Conservation (phyloP, 768 basidiomycete genomes). For the Cystofilobasidium ferigula region DNA sequence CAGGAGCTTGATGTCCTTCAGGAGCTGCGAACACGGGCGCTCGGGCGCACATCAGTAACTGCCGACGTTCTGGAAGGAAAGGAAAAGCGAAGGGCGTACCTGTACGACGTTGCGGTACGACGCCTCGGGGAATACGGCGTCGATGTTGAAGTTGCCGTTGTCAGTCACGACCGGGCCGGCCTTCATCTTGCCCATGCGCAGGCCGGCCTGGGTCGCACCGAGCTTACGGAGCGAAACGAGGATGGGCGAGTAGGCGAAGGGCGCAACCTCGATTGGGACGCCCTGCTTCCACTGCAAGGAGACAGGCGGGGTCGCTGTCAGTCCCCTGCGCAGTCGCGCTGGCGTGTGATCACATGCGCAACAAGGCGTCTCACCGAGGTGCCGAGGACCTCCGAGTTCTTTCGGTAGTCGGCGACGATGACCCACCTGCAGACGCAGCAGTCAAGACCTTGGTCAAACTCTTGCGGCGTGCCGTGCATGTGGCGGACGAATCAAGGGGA, state of each 20-base stretch:
- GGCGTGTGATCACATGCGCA: background rate
- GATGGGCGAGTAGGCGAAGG: conserved; percentile 72
- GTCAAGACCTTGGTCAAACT: background rate
- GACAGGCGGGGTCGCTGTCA: background rate
- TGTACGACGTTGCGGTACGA: conserved; percentile 55
- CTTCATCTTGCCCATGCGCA: conserved; percentile 78
- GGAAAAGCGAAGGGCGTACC: conserved; percentile 41
- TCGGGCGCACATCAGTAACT: too few species aligned
- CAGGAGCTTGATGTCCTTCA: conserved; percentile 75
- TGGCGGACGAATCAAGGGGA: conserved; percentile 23
- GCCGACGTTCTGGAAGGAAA: too few species aligned
- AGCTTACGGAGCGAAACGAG: conserved; percentile 33
- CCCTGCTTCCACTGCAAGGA: conserved; percentile 61
- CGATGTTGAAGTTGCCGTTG: conserved; percentile 95
- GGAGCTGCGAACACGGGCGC: conserved; percentile 58
- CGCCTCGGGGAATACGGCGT: conserved; percentile 73
- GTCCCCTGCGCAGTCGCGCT: too few species aligned
- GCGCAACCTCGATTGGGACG: conserved; percentile 91
- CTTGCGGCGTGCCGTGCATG: conserved; percentile 4
- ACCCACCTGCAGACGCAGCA: conserved; percentile 50
- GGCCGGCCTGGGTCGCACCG: conserved; percentile 45
- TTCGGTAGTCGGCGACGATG: conserved; percentile 88
- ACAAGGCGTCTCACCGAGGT: conserved; percentile 54
- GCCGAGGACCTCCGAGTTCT: conserved; percentile 72
- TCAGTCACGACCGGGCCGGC: conserved; percentile 80